Conservation (phyloP, 768 basidiomycete genomes). For the Hemileccinum rubropunctum region DNA sequence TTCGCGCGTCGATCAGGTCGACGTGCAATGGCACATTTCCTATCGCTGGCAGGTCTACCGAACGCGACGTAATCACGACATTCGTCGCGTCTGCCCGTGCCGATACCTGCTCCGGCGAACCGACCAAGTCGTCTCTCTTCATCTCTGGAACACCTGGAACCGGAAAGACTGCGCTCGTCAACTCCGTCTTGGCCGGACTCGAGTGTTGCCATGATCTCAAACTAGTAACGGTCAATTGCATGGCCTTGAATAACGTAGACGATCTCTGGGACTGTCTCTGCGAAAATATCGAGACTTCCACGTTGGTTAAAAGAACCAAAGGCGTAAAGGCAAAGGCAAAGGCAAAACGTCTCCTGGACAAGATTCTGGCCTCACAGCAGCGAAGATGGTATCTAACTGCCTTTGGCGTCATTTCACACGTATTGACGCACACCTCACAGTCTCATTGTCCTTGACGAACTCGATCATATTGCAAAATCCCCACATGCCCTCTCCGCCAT, state of each 20-base stretch:
- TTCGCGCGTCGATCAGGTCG: constrained; percentile 67
- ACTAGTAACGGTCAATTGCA: constrained; percentile 71
- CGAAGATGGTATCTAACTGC: constrained; percentile 52
- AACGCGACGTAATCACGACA: constrained; percentile 53
- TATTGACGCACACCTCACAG: constrained; percentile 36
- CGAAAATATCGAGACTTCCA: constrained; percentile 46
- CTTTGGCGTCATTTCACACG: constrained; percentile 5
- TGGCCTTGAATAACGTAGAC: constrained; percentile 68
- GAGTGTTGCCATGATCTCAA: constrained; percentile 40
- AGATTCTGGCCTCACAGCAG: constrained; percentile 39
- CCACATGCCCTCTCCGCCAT: constrained; percentile 56
- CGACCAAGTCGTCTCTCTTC: constrained; percentile 57
- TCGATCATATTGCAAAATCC: constrained; percentile 75
- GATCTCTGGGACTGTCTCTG: constrained; percentile 67
- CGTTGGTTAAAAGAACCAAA: constrained; percentile 35
- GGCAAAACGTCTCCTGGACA: constrained; percentile 47
- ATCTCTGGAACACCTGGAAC: constrained; percentile 93
- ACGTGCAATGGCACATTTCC: constrained; percentile 55
- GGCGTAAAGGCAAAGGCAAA: constrained; percentile 44
- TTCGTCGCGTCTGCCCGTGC: constrained; percentile 60
- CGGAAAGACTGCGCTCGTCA: constrained; percentile 86
- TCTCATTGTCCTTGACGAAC: constrained; percentile 80
- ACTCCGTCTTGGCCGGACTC: constrained; percentile 52
- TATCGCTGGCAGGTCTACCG: constrained; percentile 67
- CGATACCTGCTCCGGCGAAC: constrained; percentile 14